Evolutionary conservation across 768 basidiomycete genomes (phyloP).

Genomic region (Inosperma sp.): DNA sequence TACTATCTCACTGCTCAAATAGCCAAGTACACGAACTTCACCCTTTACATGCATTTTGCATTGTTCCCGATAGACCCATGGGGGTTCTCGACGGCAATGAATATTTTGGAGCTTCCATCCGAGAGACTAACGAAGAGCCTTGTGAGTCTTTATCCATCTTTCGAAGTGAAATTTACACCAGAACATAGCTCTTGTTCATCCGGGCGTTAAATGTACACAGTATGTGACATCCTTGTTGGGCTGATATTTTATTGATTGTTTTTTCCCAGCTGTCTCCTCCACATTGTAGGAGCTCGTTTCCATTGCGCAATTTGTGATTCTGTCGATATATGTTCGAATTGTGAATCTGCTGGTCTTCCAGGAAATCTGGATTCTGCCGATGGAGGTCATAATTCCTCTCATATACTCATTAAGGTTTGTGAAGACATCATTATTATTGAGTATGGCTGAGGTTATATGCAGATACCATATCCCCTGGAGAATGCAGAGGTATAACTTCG

Average conservation of each 20-base stretch:
- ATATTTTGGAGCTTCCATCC: conserved; percentile 24
- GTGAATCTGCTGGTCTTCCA: conserved; percentile 81
- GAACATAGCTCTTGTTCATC: conserved; percentile 63
- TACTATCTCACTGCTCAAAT: neutral
- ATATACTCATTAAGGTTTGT: conserved; percentile 89
- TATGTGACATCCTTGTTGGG: conserved; percentile 37
- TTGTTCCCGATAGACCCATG: conserved; percentile 60
- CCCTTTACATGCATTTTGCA: conserved; percentile 81
- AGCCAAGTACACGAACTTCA: conserved; percentile 92
- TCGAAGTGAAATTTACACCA: conserved; percentile 6
- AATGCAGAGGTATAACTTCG: conserved; percentile 51
- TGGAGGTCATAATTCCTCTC: conserved; percentile 76
- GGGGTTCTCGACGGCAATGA: conserved; percentile 41
- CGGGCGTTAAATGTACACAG: conserved; percentile 84
- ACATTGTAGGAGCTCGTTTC: conserved; percentile 89
- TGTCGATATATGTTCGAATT: conserved; percentile 82
- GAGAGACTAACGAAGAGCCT: conserved; percentile 51
- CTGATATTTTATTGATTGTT: conserved; percentile 1
- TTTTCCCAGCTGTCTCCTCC: conserved; percentile 66
- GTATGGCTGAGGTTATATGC: conserved; percentile 6
- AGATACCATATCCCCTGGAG: conserved; percentile 87
- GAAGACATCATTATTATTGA: neutral
- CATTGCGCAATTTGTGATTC: conserved; percentile 88
- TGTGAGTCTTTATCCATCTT: conserved; percentile 38
- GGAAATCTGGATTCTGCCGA: conserved; percentile 76